Evolutionary conservation across 768 basidiomycete genomes (phyloP).

Genomic region (Phanerochaete carnosa): DNA sequence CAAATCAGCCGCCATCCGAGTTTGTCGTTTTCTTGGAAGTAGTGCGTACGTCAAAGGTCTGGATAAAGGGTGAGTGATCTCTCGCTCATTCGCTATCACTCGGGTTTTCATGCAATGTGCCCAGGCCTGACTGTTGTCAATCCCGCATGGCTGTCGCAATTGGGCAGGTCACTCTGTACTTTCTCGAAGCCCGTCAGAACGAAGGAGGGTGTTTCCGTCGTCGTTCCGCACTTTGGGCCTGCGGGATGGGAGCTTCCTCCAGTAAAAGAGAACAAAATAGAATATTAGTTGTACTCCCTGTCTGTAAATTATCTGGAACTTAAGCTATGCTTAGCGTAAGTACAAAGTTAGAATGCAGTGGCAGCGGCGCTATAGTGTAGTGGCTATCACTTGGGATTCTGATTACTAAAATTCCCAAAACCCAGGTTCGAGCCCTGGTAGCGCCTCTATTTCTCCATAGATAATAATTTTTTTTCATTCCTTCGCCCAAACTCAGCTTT

Average conservation of each 20-base stretch:
- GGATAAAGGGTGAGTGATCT: conserved; percentile 67
- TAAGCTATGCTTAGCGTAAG: too few species aligned
- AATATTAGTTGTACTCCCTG: too few species aligned
- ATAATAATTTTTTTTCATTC: too few species aligned
- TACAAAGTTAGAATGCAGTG: too few species aligned
- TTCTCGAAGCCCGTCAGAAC: conserved; percentile 85
- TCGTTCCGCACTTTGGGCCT: conserved; percentile 82
- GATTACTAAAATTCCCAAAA: conserved; percentile 12
- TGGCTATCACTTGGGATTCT: conserved; percentile 16
- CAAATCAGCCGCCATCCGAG: conserved; percentile 48
- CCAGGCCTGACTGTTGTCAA: conserved; percentile 83
- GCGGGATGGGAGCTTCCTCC: conserved; percentile 87
- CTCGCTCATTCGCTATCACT: background rate
- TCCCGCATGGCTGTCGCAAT: conserved; percentile 78
- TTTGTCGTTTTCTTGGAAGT: conserved; percentile 85
- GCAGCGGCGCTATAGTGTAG: conserved; percentile 11
- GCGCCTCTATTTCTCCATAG: conserved; percentile 1
- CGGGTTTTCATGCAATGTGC: background rate
- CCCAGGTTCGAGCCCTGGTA: conserved; percentile 16
- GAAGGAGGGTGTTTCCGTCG: conserved; percentile 62
- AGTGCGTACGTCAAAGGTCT: conserved; percentile 68
- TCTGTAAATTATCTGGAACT: too few species aligned
- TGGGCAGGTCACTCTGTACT: conserved; percentile 81
- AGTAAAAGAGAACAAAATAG: conserved; percentile 27
- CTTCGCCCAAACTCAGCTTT: too few species aligned